A percentile compares a stretch with the other conserved stretches of the same genome.
Conservation (phyloP, 305 asterid genomes). For the Salvia sclarea region DNA sequence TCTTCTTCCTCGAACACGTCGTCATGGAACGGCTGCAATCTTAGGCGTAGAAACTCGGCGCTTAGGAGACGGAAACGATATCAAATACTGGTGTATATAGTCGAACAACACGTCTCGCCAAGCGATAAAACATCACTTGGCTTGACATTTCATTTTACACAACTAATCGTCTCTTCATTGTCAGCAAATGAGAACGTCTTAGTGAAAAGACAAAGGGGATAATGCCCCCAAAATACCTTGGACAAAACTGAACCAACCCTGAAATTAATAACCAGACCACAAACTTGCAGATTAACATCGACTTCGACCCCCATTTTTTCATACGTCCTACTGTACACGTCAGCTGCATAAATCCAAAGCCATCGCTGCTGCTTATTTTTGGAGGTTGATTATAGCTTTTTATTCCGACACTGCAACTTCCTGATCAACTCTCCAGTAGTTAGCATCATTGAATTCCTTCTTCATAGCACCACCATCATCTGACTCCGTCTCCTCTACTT, state of each 20-base stretch:
- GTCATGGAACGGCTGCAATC: too few relatives aligned
- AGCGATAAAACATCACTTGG: background rate
- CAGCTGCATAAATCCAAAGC: constrained; percentile 25
- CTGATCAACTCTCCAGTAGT: constrained; percentile 97
- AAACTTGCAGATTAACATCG: constrained; percentile 27
- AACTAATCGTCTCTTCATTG: constrained; percentile 21
- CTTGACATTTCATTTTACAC: constrained; percentile 30
- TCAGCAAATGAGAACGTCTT: constrained; percentile 25
- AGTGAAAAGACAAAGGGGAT: constrained; percentile 11
- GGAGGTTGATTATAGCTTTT: constrained; percentile 18
- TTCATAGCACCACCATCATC: constrained; percentile 60
- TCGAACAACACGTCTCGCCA: background rate
- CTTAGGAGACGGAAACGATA: too few relatives aligned
- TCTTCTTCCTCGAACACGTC: too few relatives aligned
- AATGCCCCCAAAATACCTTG: constrained; percentile 21
- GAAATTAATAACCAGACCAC: constrained; percentile 40
- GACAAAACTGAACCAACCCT: constrained; percentile 42
- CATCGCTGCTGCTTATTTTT: too few relatives aligned
- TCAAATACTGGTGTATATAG: too few relatives aligned
- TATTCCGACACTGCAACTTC: constrained; percentile 78
- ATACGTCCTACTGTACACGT: constrained; percentile 67
- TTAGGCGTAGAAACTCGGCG: too few relatives aligned
- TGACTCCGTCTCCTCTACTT: constrained; percentile 49
- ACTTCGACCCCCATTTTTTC: constrained; percentile 11
- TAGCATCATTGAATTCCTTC: constrained; percentile 84